Percentiles rank a stretch among this genome's conserved stretches.
phyloP scores from a whole-genome alignment of 139 green algal genomes.

The Dunaliella sp. region DNA sequence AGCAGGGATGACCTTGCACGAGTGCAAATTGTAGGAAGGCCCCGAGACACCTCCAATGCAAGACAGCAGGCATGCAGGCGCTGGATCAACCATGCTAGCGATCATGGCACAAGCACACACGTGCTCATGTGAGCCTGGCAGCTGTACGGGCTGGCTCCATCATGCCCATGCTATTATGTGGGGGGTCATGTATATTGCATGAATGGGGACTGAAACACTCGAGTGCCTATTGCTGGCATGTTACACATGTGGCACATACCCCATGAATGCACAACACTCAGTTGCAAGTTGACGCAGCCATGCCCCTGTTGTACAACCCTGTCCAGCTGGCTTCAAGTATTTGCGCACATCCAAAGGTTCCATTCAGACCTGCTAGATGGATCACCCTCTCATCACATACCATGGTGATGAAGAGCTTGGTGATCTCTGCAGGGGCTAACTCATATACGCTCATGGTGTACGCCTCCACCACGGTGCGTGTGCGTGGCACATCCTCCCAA shows the following conservation, averaged over 20 bases:
- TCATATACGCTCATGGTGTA: slow-evolving; percentile 54
- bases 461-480: slow-evolving; percentile 51
- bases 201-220: no score
- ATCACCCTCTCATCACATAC: neutral
- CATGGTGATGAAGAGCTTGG: slow-evolving; percentile 31
- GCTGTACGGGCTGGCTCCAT: no score
- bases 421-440: slow-evolving; percentile 42
- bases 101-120: no score
- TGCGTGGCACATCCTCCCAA: slow-evolving; percentile 50
- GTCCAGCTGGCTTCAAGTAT: neutral
- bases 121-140: no score
- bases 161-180: no score
- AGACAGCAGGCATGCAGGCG: no score
- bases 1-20: no score
- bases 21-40: no score
- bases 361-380: no score
- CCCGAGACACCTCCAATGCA: no score
- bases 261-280: neutral
- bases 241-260: neutral
- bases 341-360: neutral
- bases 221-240: neutral
- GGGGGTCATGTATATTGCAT: no score
- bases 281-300: neutral
- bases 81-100: no score
- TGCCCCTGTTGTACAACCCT: neutral